These are phyloP conservation scores for Peronospora farinosa DNA, from an alignment of 352 stramenopile species.

Conservation along the genomic window DNA sequence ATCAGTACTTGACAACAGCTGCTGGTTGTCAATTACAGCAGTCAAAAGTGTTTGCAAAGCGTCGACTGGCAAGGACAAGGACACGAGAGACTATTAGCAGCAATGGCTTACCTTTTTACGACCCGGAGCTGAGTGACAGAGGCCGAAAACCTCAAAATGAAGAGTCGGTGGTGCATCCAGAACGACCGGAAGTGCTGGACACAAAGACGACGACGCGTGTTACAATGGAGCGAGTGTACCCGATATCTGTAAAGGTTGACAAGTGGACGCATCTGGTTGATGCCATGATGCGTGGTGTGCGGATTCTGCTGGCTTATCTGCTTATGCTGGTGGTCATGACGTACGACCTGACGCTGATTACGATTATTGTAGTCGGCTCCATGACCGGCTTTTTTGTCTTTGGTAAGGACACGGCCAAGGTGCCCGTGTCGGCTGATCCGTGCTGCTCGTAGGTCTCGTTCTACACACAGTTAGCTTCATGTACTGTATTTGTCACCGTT, in stretches of 20 bases:
- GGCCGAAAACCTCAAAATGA: constrained; percentile 6
- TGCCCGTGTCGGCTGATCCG: constrained; percentile 59
- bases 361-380: constrained; percentile 59
- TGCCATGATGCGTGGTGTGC: constrained; percentile 50
- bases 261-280: constrained; percentile 52
- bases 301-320: constrained; percentile 71
- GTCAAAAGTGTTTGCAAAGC: constrained; percentile 37
- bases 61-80: constrained; percentile 6
- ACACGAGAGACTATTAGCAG: neutral
- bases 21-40: constrained; percentile 41
- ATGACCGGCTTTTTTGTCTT: constrained; percentile 63
- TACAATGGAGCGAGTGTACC: constrained; percentile 1
- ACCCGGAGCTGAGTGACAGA: constrained; percentile 22
- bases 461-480: neutral
- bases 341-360: constrained; percentile 61
- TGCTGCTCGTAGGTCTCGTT: constrained; percentile 43
- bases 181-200: constrained; percentile 11
- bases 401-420: constrained; percentile 59
- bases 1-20: constrained; percentile 49
- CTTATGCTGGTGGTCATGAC: constrained; percentile 81
- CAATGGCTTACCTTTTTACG: constrained; percentile 19
- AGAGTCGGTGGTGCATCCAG: constrained; percentile 22
- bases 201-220: constrained; percentile 18
- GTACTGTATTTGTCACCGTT: constrained; percentile 18
- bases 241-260: constrained; percentile 35